These are phyloP conservation scores for Colletotrichum filicis DNA, from an alignment of 2,329 filamentous ascomycete species.

Conservation along the genomic window DNA sequence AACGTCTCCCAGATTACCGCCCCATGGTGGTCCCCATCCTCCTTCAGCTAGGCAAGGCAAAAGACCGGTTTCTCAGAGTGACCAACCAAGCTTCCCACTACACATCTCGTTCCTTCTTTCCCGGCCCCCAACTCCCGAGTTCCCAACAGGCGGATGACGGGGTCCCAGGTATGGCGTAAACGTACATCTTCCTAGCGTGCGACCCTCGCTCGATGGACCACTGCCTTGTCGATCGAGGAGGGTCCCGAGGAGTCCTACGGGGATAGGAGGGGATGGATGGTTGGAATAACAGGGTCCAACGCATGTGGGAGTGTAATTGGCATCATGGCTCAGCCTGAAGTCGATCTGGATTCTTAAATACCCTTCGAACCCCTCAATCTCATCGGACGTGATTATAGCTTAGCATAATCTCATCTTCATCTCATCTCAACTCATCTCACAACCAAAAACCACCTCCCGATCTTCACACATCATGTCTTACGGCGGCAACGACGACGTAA, in stretches of 20 bases:
- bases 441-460: background rate
- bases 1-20: background rate
- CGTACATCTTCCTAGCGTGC: slow-evolving; percentile 26
- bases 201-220: slow-evolving; percentile 26
- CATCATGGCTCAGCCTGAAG: background rate
- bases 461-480: slow-evolving; percentile 54
- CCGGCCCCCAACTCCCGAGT: background rate
- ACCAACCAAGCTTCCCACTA: background rate
- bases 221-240: slow-evolving; percentile 32
- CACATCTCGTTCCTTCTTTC: background rate
- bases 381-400: background rate
- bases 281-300: slow-evolving; percentile 5
- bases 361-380: background rate
- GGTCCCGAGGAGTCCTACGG: background rate
- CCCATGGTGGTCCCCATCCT: background rate
- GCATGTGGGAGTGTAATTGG: slow-evolving; percentile 30
- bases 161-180: slow-evolving; percentile 31
- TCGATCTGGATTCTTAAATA: slow-evolving; percentile 19
- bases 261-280: background rate
- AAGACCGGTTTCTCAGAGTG: background rate
- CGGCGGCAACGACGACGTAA: slow-evolving; percentile 53
- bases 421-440: background rate
- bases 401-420: slow-evolving; percentile 7
- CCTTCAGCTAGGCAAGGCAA: background rate
- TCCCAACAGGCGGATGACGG: background rate